Evolutionary conservation across 257 asterid species (phyloP).

Genomic region (Eustoma russellianum): DNA sequence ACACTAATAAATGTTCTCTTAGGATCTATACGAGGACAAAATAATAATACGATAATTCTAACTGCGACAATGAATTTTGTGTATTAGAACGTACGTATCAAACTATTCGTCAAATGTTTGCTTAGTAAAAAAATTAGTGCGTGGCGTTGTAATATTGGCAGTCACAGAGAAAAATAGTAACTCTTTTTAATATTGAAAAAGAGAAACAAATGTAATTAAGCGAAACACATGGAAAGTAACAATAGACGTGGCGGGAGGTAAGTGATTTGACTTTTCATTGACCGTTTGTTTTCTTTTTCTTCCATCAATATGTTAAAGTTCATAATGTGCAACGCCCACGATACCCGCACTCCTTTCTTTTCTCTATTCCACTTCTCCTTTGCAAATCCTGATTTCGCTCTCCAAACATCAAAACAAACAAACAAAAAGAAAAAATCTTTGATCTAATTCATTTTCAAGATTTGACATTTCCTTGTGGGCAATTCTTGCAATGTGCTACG

Average conservation of each 20-base stretch:
- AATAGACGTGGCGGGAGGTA: slow-evolving; percentile 26
- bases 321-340: slow-evolving; percentile 13
- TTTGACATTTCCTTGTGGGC: background rate
- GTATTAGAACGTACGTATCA: too few species aligned
- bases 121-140: too few species aligned
- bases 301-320: slow-evolving; percentile 9
- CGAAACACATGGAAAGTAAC: background rate
- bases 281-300: slow-evolving; percentile 20
- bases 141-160: too few species aligned
- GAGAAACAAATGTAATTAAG: background rate
- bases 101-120: too few species aligned
- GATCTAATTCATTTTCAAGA: background rate
- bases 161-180: too few species aligned
- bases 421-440: background rate
- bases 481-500: slow-evolving; percentile 21
- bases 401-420: background rate
- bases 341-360: slow-evolving; percentile 34
- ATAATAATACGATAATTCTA: too few species aligned
- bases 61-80: too few species aligned
- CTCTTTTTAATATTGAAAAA: too few species aligned
- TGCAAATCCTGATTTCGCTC: slow-evolving; percentile 12
- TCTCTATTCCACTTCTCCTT: slow-evolving; percentile 55
- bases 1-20: too few species aligned
- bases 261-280: slow-evolving; percentile 23
- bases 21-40: too few species aligned